Evolutionary conservation across 2,329 filamentous ascomycete species (phyloP).

Genomic region (Biscogniauxia sp.): DNA sequence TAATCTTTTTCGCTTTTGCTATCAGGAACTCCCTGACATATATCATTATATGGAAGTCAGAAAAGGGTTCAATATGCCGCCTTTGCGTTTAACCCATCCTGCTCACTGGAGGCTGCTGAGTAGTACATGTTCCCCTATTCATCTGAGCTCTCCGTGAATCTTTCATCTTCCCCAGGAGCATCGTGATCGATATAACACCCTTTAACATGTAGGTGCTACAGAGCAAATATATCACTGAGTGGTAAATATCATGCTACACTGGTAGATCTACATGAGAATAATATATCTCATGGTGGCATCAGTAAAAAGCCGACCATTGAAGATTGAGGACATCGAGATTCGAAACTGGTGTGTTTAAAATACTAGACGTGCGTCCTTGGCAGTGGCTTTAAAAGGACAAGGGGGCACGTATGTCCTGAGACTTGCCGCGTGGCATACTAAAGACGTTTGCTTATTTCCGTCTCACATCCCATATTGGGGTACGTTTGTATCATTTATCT

Average conservation of each 20-base stretch:
- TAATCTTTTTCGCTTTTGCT: too few relatives aligned
- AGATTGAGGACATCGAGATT: neutral
- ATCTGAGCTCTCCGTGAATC: too few relatives aligned
- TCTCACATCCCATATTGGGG: neutral
- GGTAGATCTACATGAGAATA: neutral
- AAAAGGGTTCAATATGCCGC: slow-evolving; percentile 61
- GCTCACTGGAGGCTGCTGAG: slow-evolving; percentile 67
- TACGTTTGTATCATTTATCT: neutral
- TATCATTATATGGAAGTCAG: too few relatives aligned
- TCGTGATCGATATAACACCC: slow-evolving; percentile 45
- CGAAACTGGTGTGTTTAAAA: neutral
- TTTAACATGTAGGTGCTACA: neutral
- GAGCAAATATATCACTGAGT: neutral
- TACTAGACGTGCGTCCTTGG: neutral
- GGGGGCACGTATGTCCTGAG: neutral
- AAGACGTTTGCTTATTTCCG: neutral
- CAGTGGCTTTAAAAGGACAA: neutral
- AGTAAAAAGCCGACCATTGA: neutral
- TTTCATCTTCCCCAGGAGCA: slow-evolving; percentile 53
- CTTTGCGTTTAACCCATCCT: slow-evolving; percentile 64
- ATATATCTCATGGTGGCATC: neutral
- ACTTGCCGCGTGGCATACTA: neutral
- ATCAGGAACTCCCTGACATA: too few relatives aligned
- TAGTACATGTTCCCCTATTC: too few relatives aligned
- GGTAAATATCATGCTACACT: neutral